Conservation (phyloP, 176 grass and related monocot species). For the Hsuehochloa calcarea region DNA sequence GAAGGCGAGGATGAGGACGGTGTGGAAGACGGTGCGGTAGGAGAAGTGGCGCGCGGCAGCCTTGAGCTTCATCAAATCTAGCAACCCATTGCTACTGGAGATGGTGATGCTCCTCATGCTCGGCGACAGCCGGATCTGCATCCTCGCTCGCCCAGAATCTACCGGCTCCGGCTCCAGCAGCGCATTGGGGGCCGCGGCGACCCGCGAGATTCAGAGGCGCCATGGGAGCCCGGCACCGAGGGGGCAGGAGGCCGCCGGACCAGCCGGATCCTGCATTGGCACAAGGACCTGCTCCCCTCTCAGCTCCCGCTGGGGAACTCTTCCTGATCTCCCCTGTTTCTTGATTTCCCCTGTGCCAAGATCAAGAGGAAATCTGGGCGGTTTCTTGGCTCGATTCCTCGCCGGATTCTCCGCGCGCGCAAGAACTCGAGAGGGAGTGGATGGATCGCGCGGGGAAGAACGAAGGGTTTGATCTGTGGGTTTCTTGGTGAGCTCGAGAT, state of each 20-base stretch:
- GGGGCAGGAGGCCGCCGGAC: conserved; percentile 17
- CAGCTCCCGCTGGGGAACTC: neutral
- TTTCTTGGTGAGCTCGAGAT: conserved; percentile 9
- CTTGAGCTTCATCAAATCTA: conserved; percentile 93
- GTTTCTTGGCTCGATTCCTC: neutral
- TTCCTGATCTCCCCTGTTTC: neutral
- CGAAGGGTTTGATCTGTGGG: conserved; percentile 30
- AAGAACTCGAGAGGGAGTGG: neutral
- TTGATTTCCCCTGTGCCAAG: neutral
- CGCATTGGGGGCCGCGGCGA: neutral
- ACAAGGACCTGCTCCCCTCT: neutral
- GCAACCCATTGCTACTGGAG: conserved; percentile 81
- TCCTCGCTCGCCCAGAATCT: conserved; percentile 46
- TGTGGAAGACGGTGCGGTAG: conserved; percentile 95
- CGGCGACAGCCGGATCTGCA: conserved; percentile 98
- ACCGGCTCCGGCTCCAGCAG: neutral
- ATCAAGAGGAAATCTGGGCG: conserved; percentile 8
- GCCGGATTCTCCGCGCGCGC: neutral
- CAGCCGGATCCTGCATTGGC: conserved; percentile 78
- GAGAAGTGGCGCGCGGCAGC: conserved; percentile 79
- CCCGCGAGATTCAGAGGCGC: conserved; percentile 29
- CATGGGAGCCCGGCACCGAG: conserved; percentile 29
- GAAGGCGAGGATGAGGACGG: conserved; percentile 87
- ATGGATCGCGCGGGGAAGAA: neutral
- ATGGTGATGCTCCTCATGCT: conserved; percentile 99